Evolutionary conservation across 192 early-diverging fungal species (phyloP).

Genomic region (Paraglomus occultum): DNA sequence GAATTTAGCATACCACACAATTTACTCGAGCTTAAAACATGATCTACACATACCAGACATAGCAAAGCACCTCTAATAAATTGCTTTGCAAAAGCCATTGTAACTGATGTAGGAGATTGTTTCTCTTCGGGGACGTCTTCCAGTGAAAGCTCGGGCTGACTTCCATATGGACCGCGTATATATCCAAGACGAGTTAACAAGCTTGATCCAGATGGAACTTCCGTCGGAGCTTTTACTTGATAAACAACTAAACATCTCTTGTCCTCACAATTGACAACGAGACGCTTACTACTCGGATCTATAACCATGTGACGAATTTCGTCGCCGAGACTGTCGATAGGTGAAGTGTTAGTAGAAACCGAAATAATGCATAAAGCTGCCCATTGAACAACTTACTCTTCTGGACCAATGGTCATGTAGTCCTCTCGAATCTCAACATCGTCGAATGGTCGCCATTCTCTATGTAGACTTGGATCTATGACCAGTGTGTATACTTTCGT

Average conservation of each 20-base stretch:
- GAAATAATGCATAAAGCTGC: too few relatives aligned
- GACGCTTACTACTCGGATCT: slow-evolving; percentile 23
- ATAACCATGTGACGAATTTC: not conserved
- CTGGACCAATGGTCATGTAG: not conserved
- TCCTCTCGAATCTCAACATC: not conserved
- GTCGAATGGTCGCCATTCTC: slow-evolving; percentile 9
- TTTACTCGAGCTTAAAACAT: not conserved
- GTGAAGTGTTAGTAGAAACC: too few relatives aligned
- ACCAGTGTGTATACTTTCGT: not conserved
- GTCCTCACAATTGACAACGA: slow-evolving; percentile 11
- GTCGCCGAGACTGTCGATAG: not conserved
- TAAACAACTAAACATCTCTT: not conserved
- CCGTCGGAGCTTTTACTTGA: slow-evolving; percentile 14
- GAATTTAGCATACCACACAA: not conserved
- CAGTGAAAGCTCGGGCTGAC: not conserved
- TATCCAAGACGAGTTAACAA: not conserved
- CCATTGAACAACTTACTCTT: not conserved
- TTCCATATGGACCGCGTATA: slow-evolving; percentile 19
- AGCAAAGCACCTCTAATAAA: slow-evolving; percentile 22
- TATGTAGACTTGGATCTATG: slow-evolving; percentile 16
- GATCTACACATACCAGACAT: slow-evolving; percentile 16
- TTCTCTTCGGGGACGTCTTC: not conserved
- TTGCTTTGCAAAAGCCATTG: slow-evolving; percentile 22
- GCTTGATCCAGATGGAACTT: not conserved
- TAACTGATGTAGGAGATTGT: not conserved